phyloP scores from a whole-genome alignment of 805 yeast species.

The Phaffomyces opuntiae region DNA sequence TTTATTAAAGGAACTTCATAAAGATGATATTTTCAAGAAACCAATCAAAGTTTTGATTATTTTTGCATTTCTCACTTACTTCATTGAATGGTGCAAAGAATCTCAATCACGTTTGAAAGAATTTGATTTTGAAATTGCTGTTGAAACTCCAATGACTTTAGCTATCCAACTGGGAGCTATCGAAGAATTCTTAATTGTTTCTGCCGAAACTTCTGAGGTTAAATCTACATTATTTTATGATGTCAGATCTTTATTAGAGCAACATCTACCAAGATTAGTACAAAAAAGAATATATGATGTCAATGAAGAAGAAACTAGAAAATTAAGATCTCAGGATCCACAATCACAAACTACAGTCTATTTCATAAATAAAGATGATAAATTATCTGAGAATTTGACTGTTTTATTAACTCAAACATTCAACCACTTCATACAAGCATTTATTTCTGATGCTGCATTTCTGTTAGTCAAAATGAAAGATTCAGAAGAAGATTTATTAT shows the following conservation, averaged over 20 bases:
- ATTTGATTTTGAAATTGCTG: conserved; percentile 47
- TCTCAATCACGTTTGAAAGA: conserved; percentile 33
- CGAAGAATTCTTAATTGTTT: conserved; percentile 55
- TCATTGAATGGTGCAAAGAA: conserved; percentile 62
- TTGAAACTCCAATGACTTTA: conserved; percentile 52
- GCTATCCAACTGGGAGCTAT: conserved; percentile 61
- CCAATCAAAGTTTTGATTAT: conserved; percentile 45
- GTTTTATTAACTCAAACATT: conserved; percentile 32
- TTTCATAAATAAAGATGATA: conserved; percentile 14
- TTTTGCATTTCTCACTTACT: conserved; percentile 46
- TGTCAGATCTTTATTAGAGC: conserved; percentile 58
- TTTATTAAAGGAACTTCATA: conserved; percentile 29
- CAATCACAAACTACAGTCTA: conserved; percentile 17
- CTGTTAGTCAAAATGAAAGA: conserved; percentile 62
- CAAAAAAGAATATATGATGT: conserved; percentile 48
- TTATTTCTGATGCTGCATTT: conserved; percentile 59
- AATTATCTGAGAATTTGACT: conserved; percentile 20
- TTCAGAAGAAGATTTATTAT: conserved; percentile 63
- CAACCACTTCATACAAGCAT: conserved; percentile 44
- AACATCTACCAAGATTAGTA: conserved; percentile 50
- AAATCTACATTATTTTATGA: conserved; percentile 51
- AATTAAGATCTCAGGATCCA: conserved; percentile 22
- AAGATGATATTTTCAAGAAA: conserved; percentile 36
- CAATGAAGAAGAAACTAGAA: conserved; percentile 35
- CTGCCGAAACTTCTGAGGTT: conserved; percentile 49